Evolutionary conservation across 441 rosid genomes (phyloP), one percentile per base, ranked within the genome.

Genomic region (Jatropha podagrica): DNA sequence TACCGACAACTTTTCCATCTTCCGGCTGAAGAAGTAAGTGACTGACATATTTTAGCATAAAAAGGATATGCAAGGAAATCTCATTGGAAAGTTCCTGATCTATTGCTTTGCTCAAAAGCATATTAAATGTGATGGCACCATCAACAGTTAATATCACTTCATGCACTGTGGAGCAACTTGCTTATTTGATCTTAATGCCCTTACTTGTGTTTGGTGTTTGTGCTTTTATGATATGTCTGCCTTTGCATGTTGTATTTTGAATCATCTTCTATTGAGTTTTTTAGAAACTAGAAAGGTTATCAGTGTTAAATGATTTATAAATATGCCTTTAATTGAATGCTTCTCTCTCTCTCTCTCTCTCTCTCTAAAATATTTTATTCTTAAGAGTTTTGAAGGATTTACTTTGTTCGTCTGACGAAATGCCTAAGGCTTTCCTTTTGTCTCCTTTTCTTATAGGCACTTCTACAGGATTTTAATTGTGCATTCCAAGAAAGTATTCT

Each of bases 401-500:
- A 23, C 26, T 32, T 56, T 75, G 41, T 59, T 63, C 59, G 38
- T 58, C 9, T 18, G 55, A 27, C 59, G 32, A n/a, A 6, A 18
- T 27, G 4, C 32, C 71, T 71, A 55, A 77, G 8, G 4, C 11
- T 44, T 44, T 54, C 38, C 56, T 77, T 67, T 65, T 61, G 13
- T 27, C 15, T 68, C 52, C 61, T 66, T 44, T 51, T 58, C 69
- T 72, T 67, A 7, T 73, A 95, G 99, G 88, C 84, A 64, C 93
- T 95, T 80, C 81, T 95, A 79, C 93, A 88, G 81, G 99, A 95
- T 85, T 95, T 93, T 78, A 95, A 95, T 81, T 95, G 99, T 89
- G 98, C 99, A 75, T 89, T 80, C 80, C 99, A 95, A 72, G 99
- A 95, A 86, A 89, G 90, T 86, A 89, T 95, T 79, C 96, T 95